Evolutionary conservation across 768 basidiomycete genomes (phyloP).

Genomic region (Hortiboletus campestris): DNA sequence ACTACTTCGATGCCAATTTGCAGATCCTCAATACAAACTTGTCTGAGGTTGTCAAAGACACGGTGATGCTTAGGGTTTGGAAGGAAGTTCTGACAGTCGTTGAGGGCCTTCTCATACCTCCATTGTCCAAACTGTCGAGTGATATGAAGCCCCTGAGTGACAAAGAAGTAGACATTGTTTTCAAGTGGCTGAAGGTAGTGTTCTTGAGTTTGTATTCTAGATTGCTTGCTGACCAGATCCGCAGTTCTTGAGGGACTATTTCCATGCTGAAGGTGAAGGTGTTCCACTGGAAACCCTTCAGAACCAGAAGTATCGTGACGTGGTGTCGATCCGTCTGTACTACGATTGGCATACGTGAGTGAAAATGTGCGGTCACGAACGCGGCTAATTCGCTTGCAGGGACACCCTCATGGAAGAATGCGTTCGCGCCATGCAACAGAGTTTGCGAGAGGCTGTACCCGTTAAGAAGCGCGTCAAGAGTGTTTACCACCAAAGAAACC

Average conservation of each 20-base stretch:
- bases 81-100: conserved; percentile 89
- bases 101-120: conserved; percentile 87
- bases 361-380: background rate
- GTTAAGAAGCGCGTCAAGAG: conserved; percentile 91
- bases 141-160: conserved; percentile 92
- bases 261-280: conserved; percentile 91
- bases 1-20: conserved; percentile 94
- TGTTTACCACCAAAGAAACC: conserved; percentile 87
- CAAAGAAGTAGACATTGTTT: conserved; percentile 97
- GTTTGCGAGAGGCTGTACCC: conserved; percentile 66
- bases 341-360: conserved; percentile 94
- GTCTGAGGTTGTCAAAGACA: conserved; percentile 80
- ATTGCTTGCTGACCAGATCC: background rate
- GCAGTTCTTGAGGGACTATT: conserved; percentile 92
- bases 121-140: conserved; percentile 78
- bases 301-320: conserved; percentile 92
- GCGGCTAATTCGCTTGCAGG: conserved; percentile 35
- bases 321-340: conserved; percentile 86
- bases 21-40: conserved; percentile 88
- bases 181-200: conserved; percentile 91
- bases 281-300: conserved; percentile 83
- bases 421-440: conserved; percentile 92
- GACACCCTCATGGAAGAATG: conserved; percentile 92
- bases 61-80: conserved; percentile 93
- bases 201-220: background rate